Evolutionary conservation across 1,139 yeast species (phyloP).

Genomic region (Blastobotrys buckinghamii): DNA sequence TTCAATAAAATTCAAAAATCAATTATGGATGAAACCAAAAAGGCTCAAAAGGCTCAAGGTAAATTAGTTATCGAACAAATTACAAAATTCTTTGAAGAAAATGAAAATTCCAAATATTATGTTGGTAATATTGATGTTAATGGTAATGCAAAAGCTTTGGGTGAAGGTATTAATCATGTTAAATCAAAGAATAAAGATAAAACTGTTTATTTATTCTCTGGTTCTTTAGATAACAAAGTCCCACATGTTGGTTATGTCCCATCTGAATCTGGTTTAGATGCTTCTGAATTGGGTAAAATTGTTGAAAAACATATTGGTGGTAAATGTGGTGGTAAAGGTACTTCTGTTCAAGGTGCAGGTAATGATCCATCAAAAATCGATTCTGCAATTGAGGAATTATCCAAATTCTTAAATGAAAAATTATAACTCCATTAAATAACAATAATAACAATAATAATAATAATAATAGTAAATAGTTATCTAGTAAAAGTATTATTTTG

Average conservation of each 20-base stretch:
- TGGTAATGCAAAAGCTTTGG: conserved; percentile 88
- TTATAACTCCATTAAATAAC: too few relatives aligned
- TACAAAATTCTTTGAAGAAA: conserved; percentile 53
- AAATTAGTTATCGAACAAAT: conserved; percentile 80
- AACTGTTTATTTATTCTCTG: conserved; percentile 78
- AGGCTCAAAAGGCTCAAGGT: conserved; percentile 80
- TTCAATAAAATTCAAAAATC: conserved; percentile 78
- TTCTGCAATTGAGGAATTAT: conserved; percentile 67
- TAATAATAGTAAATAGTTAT: neutral
- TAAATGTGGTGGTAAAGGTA: conserved; percentile 97
- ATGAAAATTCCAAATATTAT: conserved; percentile 46
- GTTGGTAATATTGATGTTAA: conserved; percentile 63
- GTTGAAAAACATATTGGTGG: conserved; percentile 84
- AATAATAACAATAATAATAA: too few relatives aligned
- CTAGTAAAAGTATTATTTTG: conserved; percentile 3
- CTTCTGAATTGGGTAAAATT: conserved; percentile 64
- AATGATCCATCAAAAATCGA: conserved; percentile 64
- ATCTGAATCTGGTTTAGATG: conserved; percentile 69
- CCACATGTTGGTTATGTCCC: conserved; percentile 94
- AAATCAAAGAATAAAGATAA: conserved; percentile 73
- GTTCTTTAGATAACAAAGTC: conserved; percentile 61
- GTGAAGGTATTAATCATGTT: conserved; percentile 83
- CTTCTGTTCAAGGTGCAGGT: conserved; percentile 96
- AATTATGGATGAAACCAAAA: conserved; percentile 80
- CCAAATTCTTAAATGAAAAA: conserved; percentile 40